These are phyloP conservation scores for Astrothelium macrocarpum DNA, from an alignment of 495 filamentous ascomycete species.

Conservation along the genomic window DNA sequence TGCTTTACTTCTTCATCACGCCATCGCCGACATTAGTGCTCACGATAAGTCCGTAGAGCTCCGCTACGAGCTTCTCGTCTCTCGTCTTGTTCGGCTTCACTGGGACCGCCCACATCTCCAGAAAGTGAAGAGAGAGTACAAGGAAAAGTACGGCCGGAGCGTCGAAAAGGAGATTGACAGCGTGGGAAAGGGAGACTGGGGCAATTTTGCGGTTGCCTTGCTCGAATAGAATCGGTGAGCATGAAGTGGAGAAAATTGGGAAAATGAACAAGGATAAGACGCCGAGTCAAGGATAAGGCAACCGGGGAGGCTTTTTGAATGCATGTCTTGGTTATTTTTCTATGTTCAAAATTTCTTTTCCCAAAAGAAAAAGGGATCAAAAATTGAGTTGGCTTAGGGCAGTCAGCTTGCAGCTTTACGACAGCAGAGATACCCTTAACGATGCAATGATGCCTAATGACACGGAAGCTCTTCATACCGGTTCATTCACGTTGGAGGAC, in stretches of 20 bases:
- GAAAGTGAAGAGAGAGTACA: conserved; percentile 31
- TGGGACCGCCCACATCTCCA: conserved; percentile 33
- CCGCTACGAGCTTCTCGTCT: conserved; percentile 34
- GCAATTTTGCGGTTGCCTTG: conserved; percentile 25
- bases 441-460: neutral
- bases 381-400: no score
- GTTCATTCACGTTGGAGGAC: no score
- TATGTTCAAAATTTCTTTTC: neutral
- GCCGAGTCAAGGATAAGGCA: no score
- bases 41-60: conserved; percentile 22
- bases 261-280: neutral
- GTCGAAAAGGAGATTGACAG: conserved; percentile 32
- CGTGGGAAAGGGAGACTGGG: conserved; percentile 28
- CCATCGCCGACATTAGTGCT: conserved; percentile 46
- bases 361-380: neutral
- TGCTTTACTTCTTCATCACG: conserved; percentile 88
- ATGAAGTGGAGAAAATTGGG: neutral
- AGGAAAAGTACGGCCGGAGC: conserved; percentile 26
- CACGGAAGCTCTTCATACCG: neutral
- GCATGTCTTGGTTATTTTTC: no score
- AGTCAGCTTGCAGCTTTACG: neutral
- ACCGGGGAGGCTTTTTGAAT: no score
- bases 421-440: neutral
- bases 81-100: conserved; percentile 30
- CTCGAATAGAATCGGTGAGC: neutral